Conservation (phyloP, 116 monocot genomes). For the Phalaenopsis hybrid region DNA sequence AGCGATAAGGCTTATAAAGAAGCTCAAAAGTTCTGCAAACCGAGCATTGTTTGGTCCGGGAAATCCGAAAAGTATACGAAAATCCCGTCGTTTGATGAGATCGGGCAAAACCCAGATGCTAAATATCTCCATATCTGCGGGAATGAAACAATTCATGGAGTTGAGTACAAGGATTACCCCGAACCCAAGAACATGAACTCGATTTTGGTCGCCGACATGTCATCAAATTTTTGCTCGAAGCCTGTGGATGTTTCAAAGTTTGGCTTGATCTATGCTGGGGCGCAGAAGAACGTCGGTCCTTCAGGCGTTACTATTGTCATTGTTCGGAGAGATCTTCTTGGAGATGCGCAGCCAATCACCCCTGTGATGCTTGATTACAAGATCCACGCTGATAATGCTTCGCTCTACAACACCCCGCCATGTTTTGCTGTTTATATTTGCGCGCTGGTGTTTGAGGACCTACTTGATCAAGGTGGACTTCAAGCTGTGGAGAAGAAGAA, state of each 20-base stretch:
- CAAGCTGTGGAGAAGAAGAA: slow-evolving; percentile 76
- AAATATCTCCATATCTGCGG: slow-evolving; percentile 88
- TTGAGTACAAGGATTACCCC: slow-evolving; percentile 95
- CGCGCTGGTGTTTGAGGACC: slow-evolving; percentile 78
- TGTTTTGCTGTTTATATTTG: slow-evolving; percentile 87
- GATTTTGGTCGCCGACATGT: slow-evolving; percentile 91
- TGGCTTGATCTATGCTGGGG: slow-evolving; percentile 88
- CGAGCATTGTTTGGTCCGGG: slow-evolving; percentile 66
- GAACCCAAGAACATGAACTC: slow-evolving; percentile 30
- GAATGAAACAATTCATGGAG: slow-evolving; percentile 97
- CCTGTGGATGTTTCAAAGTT: slow-evolving; percentile 92
- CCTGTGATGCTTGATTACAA: slow-evolving; percentile 99
- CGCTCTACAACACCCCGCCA: slow-evolving; percentile 95
- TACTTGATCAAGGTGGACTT: slow-evolving; percentile 81
- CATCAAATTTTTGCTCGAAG: slow-evolving; percentile 98
- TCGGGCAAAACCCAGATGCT: slow-evolving; percentile 59
- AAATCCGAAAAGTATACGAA: slow-evolving; percentile 82
- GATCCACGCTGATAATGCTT: slow-evolving; percentile 66
- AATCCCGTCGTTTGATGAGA: slow-evolving; percentile 50
- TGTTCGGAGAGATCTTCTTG: slow-evolving; percentile 64
- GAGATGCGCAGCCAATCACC: slow-evolving; percentile 63
- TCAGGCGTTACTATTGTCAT: slow-evolving; percentile 87
- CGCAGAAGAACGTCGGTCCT: slow-evolving; percentile 98
- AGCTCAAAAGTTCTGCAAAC: slow-evolving; percentile 70
- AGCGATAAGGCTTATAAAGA: slow-evolving; percentile 96